Conservation (phyloP, 2,329 filamentous ascomycete species). For the Grosmannia penicillata region DNA sequence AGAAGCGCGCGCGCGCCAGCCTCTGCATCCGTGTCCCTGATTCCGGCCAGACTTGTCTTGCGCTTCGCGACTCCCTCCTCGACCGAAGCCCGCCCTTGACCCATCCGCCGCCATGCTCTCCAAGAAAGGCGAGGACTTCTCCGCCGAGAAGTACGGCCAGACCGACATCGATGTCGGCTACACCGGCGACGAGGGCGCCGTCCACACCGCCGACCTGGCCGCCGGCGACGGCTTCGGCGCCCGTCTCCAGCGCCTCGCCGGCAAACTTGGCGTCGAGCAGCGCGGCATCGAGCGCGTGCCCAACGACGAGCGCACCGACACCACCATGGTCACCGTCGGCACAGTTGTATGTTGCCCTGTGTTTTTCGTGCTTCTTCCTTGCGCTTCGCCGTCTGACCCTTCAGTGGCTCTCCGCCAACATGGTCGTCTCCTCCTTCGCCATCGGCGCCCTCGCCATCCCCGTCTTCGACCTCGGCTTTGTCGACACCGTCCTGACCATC, state of each 20-base stretch:
- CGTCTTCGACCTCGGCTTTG: slow-evolving; percentile 55
- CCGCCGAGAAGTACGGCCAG: slow-evolving; percentile 7
- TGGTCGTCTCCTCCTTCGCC: slow-evolving; percentile 64
- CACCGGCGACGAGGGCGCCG: slow-evolving; percentile 11
- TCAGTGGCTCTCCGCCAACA: slow-evolving; percentile 64
- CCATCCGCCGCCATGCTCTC: not conserved
- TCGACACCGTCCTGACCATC: slow-evolving; percentile 56
- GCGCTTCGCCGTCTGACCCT: not conserved
- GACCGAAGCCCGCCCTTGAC: slow-evolving; percentile 3
- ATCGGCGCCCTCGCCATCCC: slow-evolving; percentile 57
- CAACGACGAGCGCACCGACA: slow-evolving; percentile 51
- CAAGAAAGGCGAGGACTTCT: slow-evolving; percentile 5
- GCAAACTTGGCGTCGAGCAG: slow-evolving; percentile 54
- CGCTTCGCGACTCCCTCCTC: not conserved
- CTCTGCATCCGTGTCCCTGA: too few species aligned
- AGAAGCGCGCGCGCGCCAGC: too few species aligned
- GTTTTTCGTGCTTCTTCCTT: not conserved
- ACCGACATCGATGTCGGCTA: slow-evolving; percentile 10
- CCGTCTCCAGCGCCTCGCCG: slow-evolving; percentile 41
- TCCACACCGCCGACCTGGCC: slow-evolving; percentile 11
- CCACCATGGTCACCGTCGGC: slow-evolving; percentile 49
- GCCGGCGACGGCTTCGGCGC: slow-evolving; percentile 15
- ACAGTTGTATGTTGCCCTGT: slow-evolving; percentile 49
- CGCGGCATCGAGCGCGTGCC: slow-evolving; percentile 64
- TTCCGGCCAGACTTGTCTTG: too few species aligned